These are phyloP conservation scores for Fusarium caatingaense DNA, from an alignment of 2,329 filamentous ascomycete species.

Conservation along the genomic window DNA sequence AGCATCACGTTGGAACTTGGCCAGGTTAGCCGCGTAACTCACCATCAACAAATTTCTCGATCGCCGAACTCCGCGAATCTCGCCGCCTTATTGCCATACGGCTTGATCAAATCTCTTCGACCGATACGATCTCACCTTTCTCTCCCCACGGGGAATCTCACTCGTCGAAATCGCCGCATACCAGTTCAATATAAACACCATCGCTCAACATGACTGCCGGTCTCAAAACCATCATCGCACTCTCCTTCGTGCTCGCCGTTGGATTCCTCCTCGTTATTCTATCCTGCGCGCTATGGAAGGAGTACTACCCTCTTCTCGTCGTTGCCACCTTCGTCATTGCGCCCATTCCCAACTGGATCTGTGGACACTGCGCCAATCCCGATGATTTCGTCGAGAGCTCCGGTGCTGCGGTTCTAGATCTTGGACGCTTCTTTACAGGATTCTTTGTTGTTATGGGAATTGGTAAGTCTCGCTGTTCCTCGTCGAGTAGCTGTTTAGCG, in stretches of 20 bases:
- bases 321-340: constrained; percentile 95
- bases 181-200: neutral
- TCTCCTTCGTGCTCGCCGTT: constrained; percentile 98
- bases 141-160: constrained; percentile 24
- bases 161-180: constrained; percentile 22
- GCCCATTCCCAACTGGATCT: constrained; percentile 97
- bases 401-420: constrained; percentile 86
- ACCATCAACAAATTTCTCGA: constrained; percentile 20
- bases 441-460: constrained; percentile 98
- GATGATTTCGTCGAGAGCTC: constrained; percentile 95
- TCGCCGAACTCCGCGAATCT: neutral
- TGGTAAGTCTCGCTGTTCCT: constrained; percentile 68
- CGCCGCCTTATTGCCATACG: neutral
- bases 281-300: constrained; percentile 92
- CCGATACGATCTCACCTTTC: neutral
- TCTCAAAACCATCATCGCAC: constrained; percentile 98
- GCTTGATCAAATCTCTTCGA: neutral
- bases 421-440: constrained; percentile 93
- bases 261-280: constrained; percentile 99
- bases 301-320: constrained; percentile 94
- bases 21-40: constrained; percentile 40
- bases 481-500: neutral
- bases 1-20: constrained; percentile 41
- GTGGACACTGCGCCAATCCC: constrained; percentile 84
- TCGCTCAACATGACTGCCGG: constrained; percentile 77